These are phyloP conservation scores for Cercophora scortea DNA, from an alignment of 495 filamentous ascomycete genomes.

Conservation along the genomic window DNA sequence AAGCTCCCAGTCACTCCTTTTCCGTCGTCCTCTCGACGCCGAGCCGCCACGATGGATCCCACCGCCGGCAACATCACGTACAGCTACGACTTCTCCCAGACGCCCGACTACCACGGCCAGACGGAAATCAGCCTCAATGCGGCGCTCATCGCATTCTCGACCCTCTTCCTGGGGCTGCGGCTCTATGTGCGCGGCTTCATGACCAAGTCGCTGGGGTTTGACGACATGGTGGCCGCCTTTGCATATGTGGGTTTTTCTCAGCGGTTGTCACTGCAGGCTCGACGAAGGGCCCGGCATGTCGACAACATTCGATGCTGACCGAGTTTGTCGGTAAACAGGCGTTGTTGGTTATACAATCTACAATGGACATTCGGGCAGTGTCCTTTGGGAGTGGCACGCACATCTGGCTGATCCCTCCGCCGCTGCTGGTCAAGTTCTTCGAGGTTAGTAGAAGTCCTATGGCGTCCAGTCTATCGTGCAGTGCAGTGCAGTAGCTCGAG, in stretches of 20 bases:
- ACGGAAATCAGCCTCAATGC: conserved; percentile 14
- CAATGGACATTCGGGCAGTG: conserved; percentile 5
- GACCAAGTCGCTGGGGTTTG: conserved; percentile 22
- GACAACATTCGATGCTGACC: neutral
- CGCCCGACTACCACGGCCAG: conserved; percentile 9
- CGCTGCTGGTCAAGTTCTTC: conserved; percentile 13
- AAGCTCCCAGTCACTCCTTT: no score
- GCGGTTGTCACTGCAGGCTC: no score
- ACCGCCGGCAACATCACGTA: conserved; percentile 1
- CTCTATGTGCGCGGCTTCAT: conserved; percentile 18
- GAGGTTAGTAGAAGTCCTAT: conserved; percentile 1
- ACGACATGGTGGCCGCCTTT: conserved; percentile 19
- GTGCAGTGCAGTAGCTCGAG: neutral
- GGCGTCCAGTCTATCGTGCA: neutral
- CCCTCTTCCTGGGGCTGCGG: conserved; percentile 15
- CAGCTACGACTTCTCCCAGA: conserved; percentile 2
- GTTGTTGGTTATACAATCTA: neutral
- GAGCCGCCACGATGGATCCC: conserved; percentile 2
- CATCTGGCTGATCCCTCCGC: conserved; percentile 6
- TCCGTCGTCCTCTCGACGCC: neutral
- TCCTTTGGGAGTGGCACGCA: conserved; percentile 11
- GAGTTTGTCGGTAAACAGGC: neutral
- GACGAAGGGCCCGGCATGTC: neutral
- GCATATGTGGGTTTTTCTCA: conserved; percentile 13
- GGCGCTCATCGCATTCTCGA: conserved; percentile 18